Evolutionary conservation across 768 basidiomycete species (phyloP).

Genomic region (Hydnomerulius pinastri): DNA sequence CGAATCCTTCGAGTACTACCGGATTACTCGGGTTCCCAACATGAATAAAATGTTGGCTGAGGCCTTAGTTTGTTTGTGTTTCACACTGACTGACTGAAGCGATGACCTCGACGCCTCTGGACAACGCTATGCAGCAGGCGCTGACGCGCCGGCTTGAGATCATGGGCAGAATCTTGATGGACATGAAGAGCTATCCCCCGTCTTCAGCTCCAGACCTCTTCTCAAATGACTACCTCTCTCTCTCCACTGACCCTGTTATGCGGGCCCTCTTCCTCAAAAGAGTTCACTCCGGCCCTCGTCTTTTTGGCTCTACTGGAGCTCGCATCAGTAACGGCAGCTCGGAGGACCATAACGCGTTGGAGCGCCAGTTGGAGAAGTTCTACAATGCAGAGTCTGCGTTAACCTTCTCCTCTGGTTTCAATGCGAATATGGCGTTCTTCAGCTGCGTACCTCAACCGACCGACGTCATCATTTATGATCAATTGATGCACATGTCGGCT

Average conservation of each 20-base stretch:
- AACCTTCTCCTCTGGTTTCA: constrained; percentile 52
- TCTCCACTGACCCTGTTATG: constrained; percentile 35
- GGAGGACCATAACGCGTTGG: constrained; percentile 41
- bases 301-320: constrained; percentile 49
- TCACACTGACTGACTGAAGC: no score
- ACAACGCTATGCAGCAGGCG: not conserved
- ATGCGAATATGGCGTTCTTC: constrained; percentile 54
- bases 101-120: no score
- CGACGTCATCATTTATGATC: constrained; percentile 52
- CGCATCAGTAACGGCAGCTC: constrained; percentile 45
- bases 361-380: constrained; percentile 38
- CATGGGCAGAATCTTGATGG: constrained; percentile 2
- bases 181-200: constrained; percentile 2
- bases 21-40: no score
- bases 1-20: no score
- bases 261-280: constrained; percentile 34
- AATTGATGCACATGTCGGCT: constrained; percentile 51
- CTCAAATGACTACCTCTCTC: constrained; percentile 51
- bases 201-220: constrained; percentile 29
- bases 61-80: no score
- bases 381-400: constrained; percentile 44
- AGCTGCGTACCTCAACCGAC: constrained; percentile 41
- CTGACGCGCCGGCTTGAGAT: not conserved
- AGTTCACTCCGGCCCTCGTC: constrained; percentile 14
- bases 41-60: no score